phyloP scores from a whole-genome alignment of 192 early-diverging fungal genomes.

The Blastocladiella britannica region DNA sequence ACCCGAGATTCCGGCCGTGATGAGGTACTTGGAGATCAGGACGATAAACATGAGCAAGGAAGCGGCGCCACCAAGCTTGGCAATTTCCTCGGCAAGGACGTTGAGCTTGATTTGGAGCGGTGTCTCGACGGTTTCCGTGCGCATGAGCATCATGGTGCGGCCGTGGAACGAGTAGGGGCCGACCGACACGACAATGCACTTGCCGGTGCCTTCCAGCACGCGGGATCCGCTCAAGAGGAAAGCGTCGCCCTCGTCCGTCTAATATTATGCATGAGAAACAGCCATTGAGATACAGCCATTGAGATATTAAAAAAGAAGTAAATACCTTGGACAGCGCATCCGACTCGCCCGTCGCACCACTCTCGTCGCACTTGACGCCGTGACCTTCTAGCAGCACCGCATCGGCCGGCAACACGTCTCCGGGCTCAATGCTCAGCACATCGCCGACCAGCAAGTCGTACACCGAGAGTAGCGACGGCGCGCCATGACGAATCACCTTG shows the following conservation, averaged over 20 bases:
- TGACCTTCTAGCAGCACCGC: constrained; percentile 63
- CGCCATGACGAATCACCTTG: constrained; percentile 51
- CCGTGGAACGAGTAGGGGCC: constrained; percentile 80
- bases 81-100: constrained; percentile 70
- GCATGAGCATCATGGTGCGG: constrained; percentile 64
- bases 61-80: constrained; percentile 71
- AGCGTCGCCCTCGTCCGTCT: constrained; percentile 18
- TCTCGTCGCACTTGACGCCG: constrained; percentile 77
- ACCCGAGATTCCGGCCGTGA: constrained; percentile 17
- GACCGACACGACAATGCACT: constrained; percentile 62
- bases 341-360: constrained; percentile 84
- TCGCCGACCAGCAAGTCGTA: constrained; percentile 79
- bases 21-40: constrained; percentile 71
- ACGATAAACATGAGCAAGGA: constrained; percentile 70
- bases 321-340: constrained; percentile 60
- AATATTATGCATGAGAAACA: too few relatives aligned
- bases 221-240: constrained; percentile 89
- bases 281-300: too few relatives aligned
- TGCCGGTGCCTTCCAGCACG: constrained; percentile 69
- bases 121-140: constrained; percentile 65
- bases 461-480: constrained; percentile 43
- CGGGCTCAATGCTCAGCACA: constrained; percentile 63
- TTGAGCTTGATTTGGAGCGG: constrained; percentile 85
- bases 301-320: neutral
- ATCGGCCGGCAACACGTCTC: constrained; percentile 83